A percentile compares a stretch with the other conserved stretches of the same genome.
phyloP scores from a whole-genome alignment of 192 early-diverging fungal species.

The Tieghemiomyces parasiticus region DNA sequence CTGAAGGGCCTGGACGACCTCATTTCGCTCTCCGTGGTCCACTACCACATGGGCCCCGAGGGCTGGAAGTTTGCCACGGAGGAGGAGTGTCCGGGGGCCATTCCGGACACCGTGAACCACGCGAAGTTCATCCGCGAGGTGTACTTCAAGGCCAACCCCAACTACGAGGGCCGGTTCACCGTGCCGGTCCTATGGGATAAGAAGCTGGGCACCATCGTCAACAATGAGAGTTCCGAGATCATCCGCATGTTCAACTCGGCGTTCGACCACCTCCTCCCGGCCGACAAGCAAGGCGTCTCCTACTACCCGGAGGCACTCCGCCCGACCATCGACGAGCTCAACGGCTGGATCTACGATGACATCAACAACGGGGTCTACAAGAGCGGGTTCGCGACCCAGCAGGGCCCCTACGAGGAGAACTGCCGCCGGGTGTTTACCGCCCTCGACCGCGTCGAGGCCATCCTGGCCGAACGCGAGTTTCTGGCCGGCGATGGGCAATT shows the following conservation, averaged over 20 bases:
- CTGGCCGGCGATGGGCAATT: slow-evolving; percentile 54
- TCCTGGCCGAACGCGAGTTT: slow-evolving; percentile 54
- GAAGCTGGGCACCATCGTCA: slow-evolving; percentile 80
- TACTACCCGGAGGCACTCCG: slow-evolving; percentile 72
- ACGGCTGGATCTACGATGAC: slow-evolving; percentile 84
- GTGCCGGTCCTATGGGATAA: slow-evolving; percentile 98
- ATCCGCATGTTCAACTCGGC: slow-evolving; percentile 86
- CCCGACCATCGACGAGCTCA: slow-evolving; percentile 66
- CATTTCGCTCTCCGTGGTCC: slow-evolving; percentile 75
- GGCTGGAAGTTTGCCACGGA: slow-evolving; percentile 69
- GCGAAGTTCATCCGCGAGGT: slow-evolving; percentile 68
- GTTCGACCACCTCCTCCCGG: slow-evolving; percentile 59
- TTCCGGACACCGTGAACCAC: slow-evolving; percentile 57
- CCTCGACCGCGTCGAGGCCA: slow-evolving; percentile 70
- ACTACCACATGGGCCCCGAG: slow-evolving; percentile 59
- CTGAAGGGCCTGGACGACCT: slow-evolving; percentile 78
- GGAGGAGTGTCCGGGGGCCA: slow-evolving; percentile 60
- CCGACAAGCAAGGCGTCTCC: slow-evolving; percentile 43
- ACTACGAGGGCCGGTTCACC: slow-evolving; percentile 62
- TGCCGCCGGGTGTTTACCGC: slow-evolving; percentile 54
- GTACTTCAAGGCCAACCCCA: slow-evolving; percentile 79
- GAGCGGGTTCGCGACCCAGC: slow-evolving; percentile 77
- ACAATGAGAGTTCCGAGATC: slow-evolving; percentile 95
- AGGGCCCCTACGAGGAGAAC: slow-evolving; percentile 71
- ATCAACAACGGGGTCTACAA: slow-evolving; percentile 98